These are phyloP conservation scores for Schoenoplectus tabernaemontani DNA, from an alignment of 202 grass and related monocot species.

Conservation along the genomic window DNA sequence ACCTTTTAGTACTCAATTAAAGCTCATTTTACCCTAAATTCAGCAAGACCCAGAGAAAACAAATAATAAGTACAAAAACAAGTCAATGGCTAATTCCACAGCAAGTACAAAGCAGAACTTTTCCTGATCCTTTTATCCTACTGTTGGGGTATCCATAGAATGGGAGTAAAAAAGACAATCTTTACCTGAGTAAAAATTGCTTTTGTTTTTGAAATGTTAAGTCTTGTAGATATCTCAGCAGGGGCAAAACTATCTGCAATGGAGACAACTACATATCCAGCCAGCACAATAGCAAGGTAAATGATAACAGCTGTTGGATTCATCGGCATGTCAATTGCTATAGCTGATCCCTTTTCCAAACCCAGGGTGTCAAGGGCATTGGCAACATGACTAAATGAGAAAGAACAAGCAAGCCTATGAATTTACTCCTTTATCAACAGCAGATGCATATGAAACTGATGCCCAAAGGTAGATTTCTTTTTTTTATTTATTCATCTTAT, in stretches of 20 bases:
- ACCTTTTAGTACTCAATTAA: neutral
- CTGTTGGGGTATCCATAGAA: neutral
- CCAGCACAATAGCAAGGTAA: slow-evolving; percentile 80
- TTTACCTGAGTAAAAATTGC: slow-evolving; percentile 97
- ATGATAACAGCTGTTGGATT: slow-evolving; percentile 65
- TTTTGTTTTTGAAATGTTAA: slow-evolving; percentile 85
- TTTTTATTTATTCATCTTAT: neutral
- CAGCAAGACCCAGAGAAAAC: neutral
- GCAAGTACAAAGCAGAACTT: slow-evolving; percentile 6
- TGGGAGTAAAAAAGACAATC: neutral
- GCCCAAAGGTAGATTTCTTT: neutral
- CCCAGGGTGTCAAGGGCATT: slow-evolving; percentile 67
- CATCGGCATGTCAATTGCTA: slow-evolving; percentile 98
- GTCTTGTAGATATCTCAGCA: slow-evolving; percentile 61
- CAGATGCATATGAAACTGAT: neutral
- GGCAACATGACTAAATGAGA: slow-evolving; percentile 56
- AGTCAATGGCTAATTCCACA: neutral
- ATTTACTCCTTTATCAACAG: neutral
- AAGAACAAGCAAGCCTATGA: slow-evolving; percentile 6
- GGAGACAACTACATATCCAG: slow-evolving; percentile 82
- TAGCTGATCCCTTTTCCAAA: slow-evolving; percentile 77
- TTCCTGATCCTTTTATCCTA: neutral
- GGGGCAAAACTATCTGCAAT: slow-evolving; percentile 98
- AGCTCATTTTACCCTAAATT: neutral
- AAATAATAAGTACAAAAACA: neutral